A percentile compares a stretch with the other conserved stretches of the same genome.
Conservation (phyloP, 2,329 filamentous ascomycete species). For the Aspergillus sp. region DNA sequence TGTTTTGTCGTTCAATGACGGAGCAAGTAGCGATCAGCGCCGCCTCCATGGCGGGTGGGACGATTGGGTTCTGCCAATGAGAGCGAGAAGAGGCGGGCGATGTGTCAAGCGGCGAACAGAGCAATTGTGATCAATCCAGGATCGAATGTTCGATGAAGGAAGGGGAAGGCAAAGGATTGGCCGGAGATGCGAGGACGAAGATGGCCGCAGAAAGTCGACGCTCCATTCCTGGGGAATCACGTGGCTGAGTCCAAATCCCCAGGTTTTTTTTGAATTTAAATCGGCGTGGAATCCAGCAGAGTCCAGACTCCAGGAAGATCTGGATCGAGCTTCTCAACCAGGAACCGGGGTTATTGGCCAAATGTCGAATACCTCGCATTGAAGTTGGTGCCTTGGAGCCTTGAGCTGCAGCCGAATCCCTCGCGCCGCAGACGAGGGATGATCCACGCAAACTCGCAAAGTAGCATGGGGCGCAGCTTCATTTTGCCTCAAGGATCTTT, state of each 20-base stretch:
- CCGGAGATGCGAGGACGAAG: background rate
- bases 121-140: constrained; percentile 8
- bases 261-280: background rate
- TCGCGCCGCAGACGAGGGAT: background rate
- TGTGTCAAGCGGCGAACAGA: background rate
- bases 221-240: background rate
- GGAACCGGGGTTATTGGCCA: background rate
- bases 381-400: background rate
- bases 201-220: background rate
- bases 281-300: background rate
- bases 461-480: background rate
- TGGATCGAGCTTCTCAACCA: background rate
- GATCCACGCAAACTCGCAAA: background rate
- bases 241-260: background rate
- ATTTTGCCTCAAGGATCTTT: background rate
- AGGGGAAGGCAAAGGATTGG: background rate
- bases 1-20: background rate
- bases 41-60: constrained; percentile 6
- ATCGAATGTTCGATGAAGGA: background rate
- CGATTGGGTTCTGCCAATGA: constrained; percentile 7
- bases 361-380: background rate
- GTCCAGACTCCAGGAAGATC: background rate
- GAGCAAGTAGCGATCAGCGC: constrained; percentile 3
- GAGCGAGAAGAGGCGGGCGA: background rate
- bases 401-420: background rate